Evolutionary conservation across 2,329 filamentous ascomycete genomes (phyloP).

Genomic region (Boeremia exigua): DNA sequence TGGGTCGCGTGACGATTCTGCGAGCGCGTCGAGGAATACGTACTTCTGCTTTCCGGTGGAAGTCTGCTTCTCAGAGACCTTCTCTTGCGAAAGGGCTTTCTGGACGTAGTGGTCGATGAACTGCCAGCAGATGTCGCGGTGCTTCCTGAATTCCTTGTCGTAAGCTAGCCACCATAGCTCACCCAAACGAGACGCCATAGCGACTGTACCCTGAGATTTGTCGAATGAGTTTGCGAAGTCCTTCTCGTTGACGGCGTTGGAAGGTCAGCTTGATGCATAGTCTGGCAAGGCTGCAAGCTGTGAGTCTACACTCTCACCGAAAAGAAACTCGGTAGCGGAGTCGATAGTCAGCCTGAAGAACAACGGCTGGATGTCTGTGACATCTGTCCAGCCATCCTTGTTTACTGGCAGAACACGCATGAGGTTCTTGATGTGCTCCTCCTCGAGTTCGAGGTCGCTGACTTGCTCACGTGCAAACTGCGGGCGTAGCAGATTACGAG

Average conservation of each 20-base stretch:
- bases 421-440: conserved; percentile 43
- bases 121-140: conserved; percentile 35
- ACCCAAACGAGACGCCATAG: conserved; percentile 31
- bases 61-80: conserved; percentile 16
- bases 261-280: conserved; percentile 20
- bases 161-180: conserved; percentile 41
- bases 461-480: conserved; percentile 44
- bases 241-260: conserved; percentile 22
- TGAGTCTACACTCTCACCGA: conserved; percentile 43
- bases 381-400: conserved; percentile 33
- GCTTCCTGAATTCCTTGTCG: conserved; percentile 33
- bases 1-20: conserved; percentile 70
- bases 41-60: conserved; percentile 54
- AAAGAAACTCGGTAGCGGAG: conserved; percentile 47
- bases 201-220: conserved; percentile 23
- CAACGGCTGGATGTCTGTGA: conserved; percentile 46
- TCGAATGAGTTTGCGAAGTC: conserved; percentile 37
- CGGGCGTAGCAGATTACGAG: conserved; percentile 41
- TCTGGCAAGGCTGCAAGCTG: conserved; percentile 31
- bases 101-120: conserved; percentile 39
- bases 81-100: conserved; percentile 28
- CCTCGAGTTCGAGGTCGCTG: conserved; percentile 40
- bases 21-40: conserved; percentile 84
- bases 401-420: conserved; percentile 31
- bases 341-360: conserved; percentile 51